Base-by-base conservation (phyloP, 2,329 filamentous ascomycete genomes). In the Colletotrichum chrysophilum region DNA sequence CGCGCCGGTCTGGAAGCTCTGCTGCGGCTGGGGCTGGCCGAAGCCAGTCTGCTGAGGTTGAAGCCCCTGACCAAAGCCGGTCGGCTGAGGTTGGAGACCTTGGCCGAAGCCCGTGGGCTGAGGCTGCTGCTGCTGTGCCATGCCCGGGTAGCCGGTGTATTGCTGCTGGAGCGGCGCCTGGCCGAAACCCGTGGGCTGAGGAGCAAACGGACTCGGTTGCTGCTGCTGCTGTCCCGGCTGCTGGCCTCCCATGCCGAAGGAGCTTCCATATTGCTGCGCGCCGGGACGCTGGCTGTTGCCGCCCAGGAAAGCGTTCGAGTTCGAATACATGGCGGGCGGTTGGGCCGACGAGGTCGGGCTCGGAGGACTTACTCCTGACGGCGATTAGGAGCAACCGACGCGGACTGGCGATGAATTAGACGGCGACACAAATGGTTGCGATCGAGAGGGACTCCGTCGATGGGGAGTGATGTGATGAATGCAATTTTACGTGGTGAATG, bases 251-350 rank as follows among this genome's bases (percentile, higher is more conserved):
- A 85, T 81, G 48, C 84, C 84, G 81, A 90, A 89, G 77, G 89
- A 86, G 82, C 86, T 84, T 79, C 88, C 89, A 87, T 88, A 91
- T 79, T 91, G 92, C 82, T 90, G 92, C 78, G 91, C 91, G 70
- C 92, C 92, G 66, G 94, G 94, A 76, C 93, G 94, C 84, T 94
- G 91, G 88, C 90, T 94, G 83, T 93, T 95, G 87, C 93, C 94
- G 85, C 95, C 95, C 81, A 98, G 87, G 85, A 93, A 98, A 78
- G 94, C 93, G 88, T 94, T 97, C 79, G 95, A 94, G 84, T 94
- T 95, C 79, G 95, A 97, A 88, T 95, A 98, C 96, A 98, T 98
- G 86, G 82, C 77, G 78, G 75, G 66, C 62, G 55, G 60, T 61
- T 70, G 43, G 43, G 77, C 68, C 73, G 71, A 58, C 56, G 43